Conservation (phyloP, 129 eudicot genomes). For the Centrapalus pauciflorus region DNA sequence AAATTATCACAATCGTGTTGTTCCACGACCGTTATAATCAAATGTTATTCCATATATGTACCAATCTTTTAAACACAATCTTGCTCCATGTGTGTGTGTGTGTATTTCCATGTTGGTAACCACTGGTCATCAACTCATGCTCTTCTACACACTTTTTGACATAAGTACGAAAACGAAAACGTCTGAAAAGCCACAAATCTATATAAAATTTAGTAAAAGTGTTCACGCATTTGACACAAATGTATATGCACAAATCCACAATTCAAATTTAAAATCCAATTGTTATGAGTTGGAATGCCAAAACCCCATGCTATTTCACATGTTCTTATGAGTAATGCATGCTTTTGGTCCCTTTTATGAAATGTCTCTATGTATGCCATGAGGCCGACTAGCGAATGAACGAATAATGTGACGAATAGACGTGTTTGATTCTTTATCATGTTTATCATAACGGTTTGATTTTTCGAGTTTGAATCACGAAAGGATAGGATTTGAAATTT, state of each 20-base stretch:
- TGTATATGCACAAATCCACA: too few relatives aligned
- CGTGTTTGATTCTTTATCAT: background rate
- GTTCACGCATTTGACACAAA: too few relatives aligned
- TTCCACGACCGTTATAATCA: background rate
- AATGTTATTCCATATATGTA: background rate
- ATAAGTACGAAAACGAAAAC: too few relatives aligned
- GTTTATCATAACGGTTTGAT: background rate
- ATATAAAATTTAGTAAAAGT: too few relatives aligned
- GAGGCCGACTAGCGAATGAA: background rate
- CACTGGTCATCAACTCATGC: too few relatives aligned
- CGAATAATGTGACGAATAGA: background rate
- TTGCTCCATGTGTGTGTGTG: too few relatives aligned
- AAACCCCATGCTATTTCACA: background rate
- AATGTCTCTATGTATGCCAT: too few relatives aligned
- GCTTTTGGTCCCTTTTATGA: background rate
- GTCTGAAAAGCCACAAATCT: too few relatives aligned
- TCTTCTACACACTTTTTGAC: too few relatives aligned
- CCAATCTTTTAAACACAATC: too few relatives aligned
- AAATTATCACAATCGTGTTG: too few relatives aligned
- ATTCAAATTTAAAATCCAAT: background rate
- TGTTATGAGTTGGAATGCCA: background rate
- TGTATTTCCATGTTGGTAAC: too few relatives aligned
- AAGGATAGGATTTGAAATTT: background rate
- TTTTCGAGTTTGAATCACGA: background rate
- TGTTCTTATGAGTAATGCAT: background rate